Conservation (phyloP, 371 early-diverging fungal species). For the Parasitella parasitica region DNA sequence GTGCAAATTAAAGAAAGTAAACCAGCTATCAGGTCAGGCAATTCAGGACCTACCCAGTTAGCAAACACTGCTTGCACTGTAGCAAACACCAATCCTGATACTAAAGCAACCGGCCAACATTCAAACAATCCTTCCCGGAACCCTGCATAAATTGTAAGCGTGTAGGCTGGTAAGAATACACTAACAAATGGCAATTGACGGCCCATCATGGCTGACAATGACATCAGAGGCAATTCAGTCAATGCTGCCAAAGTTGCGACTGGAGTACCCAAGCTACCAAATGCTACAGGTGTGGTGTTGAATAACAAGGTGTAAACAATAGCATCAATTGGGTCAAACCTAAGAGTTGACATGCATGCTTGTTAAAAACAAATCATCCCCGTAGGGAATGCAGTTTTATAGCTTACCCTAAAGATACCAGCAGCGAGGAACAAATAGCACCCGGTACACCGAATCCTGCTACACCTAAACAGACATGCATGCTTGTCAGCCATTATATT, state of each 20-base stretch:
- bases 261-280: constrained; percentile 12
- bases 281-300: constrained; percentile 17
- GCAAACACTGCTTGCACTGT: constrained; percentile 36
- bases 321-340: constrained; percentile 36
- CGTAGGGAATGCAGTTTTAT: too few relatives aligned
- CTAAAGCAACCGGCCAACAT: constrained; percentile 40
- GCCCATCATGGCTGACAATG: constrained; percentile 43
- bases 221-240: constrained; percentile 29
- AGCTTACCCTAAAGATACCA: constrained; percentile 43
- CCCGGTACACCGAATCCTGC: constrained; percentile 52
- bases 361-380: too few relatives aligned
- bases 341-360: constrained; percentile 1
- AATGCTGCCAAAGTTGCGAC: constrained; percentile 36
- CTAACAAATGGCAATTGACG: constrained; percentile 41
- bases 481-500: not conserved
- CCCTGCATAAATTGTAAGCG: constrained; percentile 33
- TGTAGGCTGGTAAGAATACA: constrained; percentile 40
- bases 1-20: constrained; percentile 33
- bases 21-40: constrained; percentile 47
- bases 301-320: constrained; percentile 20
- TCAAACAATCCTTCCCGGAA: constrained; percentile 33
- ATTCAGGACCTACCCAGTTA: constrained; percentile 44
- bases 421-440: constrained; percentile 46
- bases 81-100: constrained; percentile 44
- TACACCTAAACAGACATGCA: constrained; percentile 16